Base-by-base conservation (phyloP, 2,329 filamentous ascomycete species). In the Onygena corvina region DNA sequence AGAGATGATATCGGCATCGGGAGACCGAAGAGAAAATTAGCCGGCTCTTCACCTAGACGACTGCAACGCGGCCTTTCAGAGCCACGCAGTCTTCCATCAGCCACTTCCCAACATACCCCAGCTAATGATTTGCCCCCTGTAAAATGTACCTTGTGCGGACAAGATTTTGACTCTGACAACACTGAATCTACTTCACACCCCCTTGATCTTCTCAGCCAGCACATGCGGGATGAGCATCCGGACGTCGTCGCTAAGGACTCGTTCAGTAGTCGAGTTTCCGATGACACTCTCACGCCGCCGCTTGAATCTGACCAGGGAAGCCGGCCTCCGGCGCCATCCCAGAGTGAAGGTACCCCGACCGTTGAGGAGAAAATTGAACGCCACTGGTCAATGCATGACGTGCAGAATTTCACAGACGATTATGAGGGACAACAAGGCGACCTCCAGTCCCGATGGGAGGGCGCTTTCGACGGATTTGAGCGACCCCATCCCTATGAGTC, bases 321-420 rank as follows among this genome's bases (percentile, higher is more conserved):
- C 6, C 27, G 23, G 23, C n/a, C n/a, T 18, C 30, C 46, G 3
- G n/a, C 12, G 7, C 23, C 31, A 8, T 36, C 33, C 25, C 21
- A 27, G n/a, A 33, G 33, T 18, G 23, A 46, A 14, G 35, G 49
- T 6, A 46, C 42, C 6, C 12, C 44, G 18, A 34, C 38, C n/a
- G 47, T 64, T 23, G 62, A 65, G 42, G 52, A 60, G 20, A 63
- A 64, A 29, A 57, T 68, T 16, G 53, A 58, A 7, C 53, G 59
- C 25, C 55, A 61, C 40, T 69, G 67, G 67, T 67, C 61, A 25
- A 56, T 69, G 16, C 56, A 69, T 50, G 56, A 68, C 45, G 59
- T 61, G 4, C 48, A 55, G 14, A 59, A 58, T 2, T 68, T 69
- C 44, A 63, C 60, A 8, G 46, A 54, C 3, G 57, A 61, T 18